These are phyloP conservation scores for Stemphylium vesicarium DNA, from an alignment of 2,329 filamentous ascomycete species.

Conservation along the genomic window DNA sequence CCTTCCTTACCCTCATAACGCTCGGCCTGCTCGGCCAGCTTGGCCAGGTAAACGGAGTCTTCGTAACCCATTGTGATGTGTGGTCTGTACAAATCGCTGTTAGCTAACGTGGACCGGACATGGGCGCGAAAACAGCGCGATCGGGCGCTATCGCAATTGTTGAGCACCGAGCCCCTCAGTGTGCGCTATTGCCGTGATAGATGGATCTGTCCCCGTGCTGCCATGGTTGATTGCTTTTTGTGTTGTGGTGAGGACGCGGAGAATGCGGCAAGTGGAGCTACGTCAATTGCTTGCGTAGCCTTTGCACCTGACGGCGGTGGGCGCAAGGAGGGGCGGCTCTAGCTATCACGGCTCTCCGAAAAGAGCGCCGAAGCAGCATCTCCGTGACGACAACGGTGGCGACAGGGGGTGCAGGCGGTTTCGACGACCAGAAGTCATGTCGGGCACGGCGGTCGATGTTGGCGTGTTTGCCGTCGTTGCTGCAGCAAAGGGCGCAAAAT, in stretches of 20 bases:
- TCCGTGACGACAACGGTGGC: constrained; percentile 14
- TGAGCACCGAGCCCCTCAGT: constrained; percentile 26
- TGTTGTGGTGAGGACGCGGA: background rate
- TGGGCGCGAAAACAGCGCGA: constrained; percentile 20
- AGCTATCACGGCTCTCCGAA: constrained; percentile 22
- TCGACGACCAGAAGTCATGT: constrained; percentile 23
- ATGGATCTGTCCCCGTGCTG: constrained; percentile 11
- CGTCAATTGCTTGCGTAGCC: constrained; percentile 28
- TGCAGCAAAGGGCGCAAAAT: constrained; percentile 36
- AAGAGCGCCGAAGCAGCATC: constrained; percentile 16
- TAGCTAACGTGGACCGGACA: constrained; percentile 28
- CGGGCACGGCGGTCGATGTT: constrained; percentile 25
- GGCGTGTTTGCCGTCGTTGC: constrained; percentile 20
- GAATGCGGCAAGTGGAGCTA: constrained; percentile 13
- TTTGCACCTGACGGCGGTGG: constrained; percentile 24
- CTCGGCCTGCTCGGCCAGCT: constrained; percentile 99
- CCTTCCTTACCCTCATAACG: constrained; percentile 87
- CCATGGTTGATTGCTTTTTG: background rate
- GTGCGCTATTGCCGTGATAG: constrained; percentile 20
- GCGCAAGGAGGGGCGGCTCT: constrained; percentile 40
- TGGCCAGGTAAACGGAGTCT: constrained; percentile 99
- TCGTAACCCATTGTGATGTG: constrained; percentile 90
- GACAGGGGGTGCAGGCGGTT: constrained; percentile 12
- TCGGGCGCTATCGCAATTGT: constrained; percentile 17
- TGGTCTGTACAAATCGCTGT: constrained; percentile 32